Base-by-base conservation (phyloP, 257 asterid species). In the Solanum chmielewskii region DNA sequence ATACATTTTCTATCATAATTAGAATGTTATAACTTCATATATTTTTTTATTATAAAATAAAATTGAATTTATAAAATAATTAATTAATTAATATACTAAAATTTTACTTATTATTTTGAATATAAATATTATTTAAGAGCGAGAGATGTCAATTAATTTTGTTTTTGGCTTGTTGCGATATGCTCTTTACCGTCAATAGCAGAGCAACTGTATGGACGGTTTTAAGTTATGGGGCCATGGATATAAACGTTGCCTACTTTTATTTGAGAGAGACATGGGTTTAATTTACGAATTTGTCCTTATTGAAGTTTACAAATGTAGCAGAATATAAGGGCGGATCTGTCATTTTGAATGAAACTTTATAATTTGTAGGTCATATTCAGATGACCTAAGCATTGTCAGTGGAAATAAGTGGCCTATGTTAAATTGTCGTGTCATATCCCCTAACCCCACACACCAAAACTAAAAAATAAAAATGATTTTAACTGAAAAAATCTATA, bases 401-500 rank as follows among this genome's bases (percentile, higher is more conserved):
- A 29, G 37, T 86, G 83, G 60, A 93, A 91, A 91, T 87, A 12
- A 86, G 95, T 93, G 98, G 97, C 49, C 77, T 90, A 73, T 88
- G 89, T 89, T 89, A 86, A 89, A 42, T 91, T 92, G 96, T 90
- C 95, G 93, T 91, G 96, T 93, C 89, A 90, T 90, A 90, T 83
- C 90, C 85, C 23, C 16, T 14, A 3, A 9, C 71, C 70, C 33
- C 71, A 5, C 33, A 11, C 15, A 12, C 33, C 3, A 25, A 59
- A 20, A 45, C 4, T 4, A 39, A 83, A 6, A 6, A 47, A 47
- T 8, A 8, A 2, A 39, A 8, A 39, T 39, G 10, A 1, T 8
- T 42, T 82, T 35, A 27, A 35, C 25, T 2, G 68, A 84, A 89
- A 89, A 89, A 83, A 88, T 87, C 90, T 69, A 8, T 7, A 64